Percentiles rank a stretch among this genome's conserved stretches.
Conservation (phyloP, 768 basidiomycete species). For the Mycena chlorophos region DNA sequence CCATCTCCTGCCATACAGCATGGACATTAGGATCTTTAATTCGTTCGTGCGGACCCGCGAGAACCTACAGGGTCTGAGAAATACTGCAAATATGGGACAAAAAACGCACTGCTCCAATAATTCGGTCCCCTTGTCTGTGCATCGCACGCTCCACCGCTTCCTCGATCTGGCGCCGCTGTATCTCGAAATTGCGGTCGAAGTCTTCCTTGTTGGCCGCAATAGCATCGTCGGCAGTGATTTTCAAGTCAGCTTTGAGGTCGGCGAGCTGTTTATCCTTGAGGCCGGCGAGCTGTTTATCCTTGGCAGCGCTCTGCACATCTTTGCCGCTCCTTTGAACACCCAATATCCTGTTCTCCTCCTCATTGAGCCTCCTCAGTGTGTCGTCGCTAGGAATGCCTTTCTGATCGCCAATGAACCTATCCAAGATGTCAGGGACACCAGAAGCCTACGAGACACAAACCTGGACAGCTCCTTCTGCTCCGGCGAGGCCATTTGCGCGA, state of each 20-base stretch:
- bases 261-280: conserved; percentile 4
- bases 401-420: no score
- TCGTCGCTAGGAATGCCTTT: conserved; percentile 27
- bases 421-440: no score
- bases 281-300: no score
- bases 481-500: conserved; percentile 23
- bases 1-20: neutral
- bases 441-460: neutral
- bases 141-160: conserved; percentile 28
- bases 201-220: conserved; percentile 29
- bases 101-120: conserved; percentile 25
- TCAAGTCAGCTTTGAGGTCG: conserved; percentile 25
- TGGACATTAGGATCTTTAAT: conserved; percentile 5
- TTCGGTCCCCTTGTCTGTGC: conserved; percentile 30
- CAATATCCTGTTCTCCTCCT: conserved; percentile 10
- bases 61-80: neutral
- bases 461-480: conserved; percentile 27
- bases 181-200: conserved; percentile 34
- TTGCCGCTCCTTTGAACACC: no score
- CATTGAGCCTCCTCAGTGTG: conserved; percentile 23
- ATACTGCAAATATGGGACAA: neutral
- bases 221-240: conserved; percentile 26
- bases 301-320: neutral
- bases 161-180: conserved; percentile 31
- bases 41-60: conserved; percentile 12